Evolutionary conservation across 257 asterid genomes (phyloP), one percentile per base, ranked within the genome.

Genomic region (Phtheirospermum japonicum): DNA sequence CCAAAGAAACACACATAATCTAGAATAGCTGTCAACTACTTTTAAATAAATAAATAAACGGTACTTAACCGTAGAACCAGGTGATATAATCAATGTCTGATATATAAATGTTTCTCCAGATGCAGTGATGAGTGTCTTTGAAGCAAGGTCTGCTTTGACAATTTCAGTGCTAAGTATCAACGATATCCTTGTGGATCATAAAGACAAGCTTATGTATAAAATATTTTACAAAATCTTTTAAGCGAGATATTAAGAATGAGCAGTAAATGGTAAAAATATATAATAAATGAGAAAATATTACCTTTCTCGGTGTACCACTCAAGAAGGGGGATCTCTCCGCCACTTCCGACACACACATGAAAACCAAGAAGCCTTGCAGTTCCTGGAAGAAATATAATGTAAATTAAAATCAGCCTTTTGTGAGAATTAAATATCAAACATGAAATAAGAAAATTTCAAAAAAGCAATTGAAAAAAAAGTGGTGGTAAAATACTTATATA

Each of bases 221-320:
- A 16, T 48, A 48, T 48, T 7, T 14, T 20, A 46, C 14, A 2
- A 19, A 16, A 48, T 16, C 53, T 16, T 10, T 14, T n/a, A 48
- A 48, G 53, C 9, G 18, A 48, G 53, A n/a, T 48, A 9, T 18
- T n/a, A 6, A 17, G 53, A 16, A 48, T 14, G 20, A 48, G 9
- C 28, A 42, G 13, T 10, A 9, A 42, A 42, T 42, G 16, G 5
- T 42, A 10, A 3, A n/a, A 42, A 42, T 1, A 42, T 42, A 42
- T 9, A 12, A 42, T 42, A 0, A 11, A 42, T 18, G 72, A 39
- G 5, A 53, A n/a, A 37, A 52, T 33, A 58, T 76, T 79, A 89
- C 97, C 95, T 53, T 86, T 77, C 66, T 89, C 97, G 63, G 81
- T 81, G 68, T 89, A 89, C 95, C 97, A 86, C 57, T 82, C 83